phyloP scores from a whole-genome alignment of 768 basidiomycete species.

The Trametes elegans region DNA sequence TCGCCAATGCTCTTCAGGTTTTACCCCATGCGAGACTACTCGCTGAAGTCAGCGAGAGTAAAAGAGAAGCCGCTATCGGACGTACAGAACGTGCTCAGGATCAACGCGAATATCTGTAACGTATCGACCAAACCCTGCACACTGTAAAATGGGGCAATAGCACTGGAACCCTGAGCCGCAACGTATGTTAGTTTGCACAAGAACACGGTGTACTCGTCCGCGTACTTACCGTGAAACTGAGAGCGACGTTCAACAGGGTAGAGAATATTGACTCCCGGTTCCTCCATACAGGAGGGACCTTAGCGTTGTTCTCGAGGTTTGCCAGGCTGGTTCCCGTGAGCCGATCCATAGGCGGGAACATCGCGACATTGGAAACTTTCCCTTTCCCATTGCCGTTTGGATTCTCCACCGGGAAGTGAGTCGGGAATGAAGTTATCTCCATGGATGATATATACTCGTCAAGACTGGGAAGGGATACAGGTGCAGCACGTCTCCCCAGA shows the following conservation, averaged over 20 bases:
- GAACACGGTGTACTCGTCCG: background rate
- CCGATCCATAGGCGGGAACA: slow-evolving; percentile 65
- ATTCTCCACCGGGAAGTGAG: background rate
- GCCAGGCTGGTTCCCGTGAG: slow-evolving; percentile 52
- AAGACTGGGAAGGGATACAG: slow-evolving; percentile 59
- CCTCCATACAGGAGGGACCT: slow-evolving; percentile 48
- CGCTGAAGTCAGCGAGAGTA: background rate
- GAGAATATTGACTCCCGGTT: slow-evolving; percentile 54
- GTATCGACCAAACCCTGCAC: slow-evolving; percentile 67
- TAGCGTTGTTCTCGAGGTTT: slow-evolving; percentile 57
- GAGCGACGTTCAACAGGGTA: slow-evolving; percentile 41
- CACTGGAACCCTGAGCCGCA: slow-evolving; percentile 59
- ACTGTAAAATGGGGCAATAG: slow-evolving; percentile 65
- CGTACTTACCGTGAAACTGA: slow-evolving; percentile 54
- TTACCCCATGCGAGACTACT: slow-evolving; percentile 13
- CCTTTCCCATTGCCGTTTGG: slow-evolving; percentile 19
- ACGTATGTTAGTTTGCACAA: slow-evolving; percentile 3
- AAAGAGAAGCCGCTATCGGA: background rate
- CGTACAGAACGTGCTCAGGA: slow-evolving; percentile 65
- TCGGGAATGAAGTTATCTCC: slow-evolving; percentile 41
- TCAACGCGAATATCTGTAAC: slow-evolving; percentile 68
- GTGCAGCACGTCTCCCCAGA: slow-evolving; percentile 57
- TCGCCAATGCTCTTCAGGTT: slow-evolving; percentile 49
- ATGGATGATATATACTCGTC: slow-evolving; percentile 55
- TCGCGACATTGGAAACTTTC: slow-evolving; percentile 28